phyloP scores from a whole-genome alignment of 495 filamentous ascomycete species.

The Hyaloscypha bicolor region DNA sequence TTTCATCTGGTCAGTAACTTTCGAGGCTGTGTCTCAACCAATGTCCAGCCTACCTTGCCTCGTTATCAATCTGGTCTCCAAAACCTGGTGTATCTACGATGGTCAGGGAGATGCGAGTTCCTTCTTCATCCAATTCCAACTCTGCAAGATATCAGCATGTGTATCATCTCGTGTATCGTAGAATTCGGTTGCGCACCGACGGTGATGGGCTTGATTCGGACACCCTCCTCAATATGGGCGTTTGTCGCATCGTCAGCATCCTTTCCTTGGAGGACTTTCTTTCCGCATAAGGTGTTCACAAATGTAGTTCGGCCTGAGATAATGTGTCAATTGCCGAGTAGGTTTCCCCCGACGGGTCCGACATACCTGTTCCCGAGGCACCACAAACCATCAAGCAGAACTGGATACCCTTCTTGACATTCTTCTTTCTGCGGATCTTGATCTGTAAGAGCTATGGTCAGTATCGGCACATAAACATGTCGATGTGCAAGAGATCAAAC shows the following conservation, averaged over 20 bases:
- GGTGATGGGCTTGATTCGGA: constrained; percentile 97
- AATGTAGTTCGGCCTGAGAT: constrained; percentile 89
- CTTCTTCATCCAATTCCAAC: constrained; percentile 96
- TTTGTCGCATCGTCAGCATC: constrained; percentile 85
- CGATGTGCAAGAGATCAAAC: constrained; percentile 27
- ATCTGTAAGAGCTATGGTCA: constrained; percentile 54
- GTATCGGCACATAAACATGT: constrained; percentile 23
- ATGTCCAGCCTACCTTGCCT: constrained; percentile 73
- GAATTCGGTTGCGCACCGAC: constrained; percentile 67
- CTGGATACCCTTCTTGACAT: constrained; percentile 99
- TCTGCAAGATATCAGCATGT: constrained; percentile 54
- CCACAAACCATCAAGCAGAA: constrained; percentile 99
- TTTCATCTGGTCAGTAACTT: constrained; percentile 38
- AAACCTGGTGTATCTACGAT: constrained; percentile 99
- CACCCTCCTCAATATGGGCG: constrained; percentile 93
- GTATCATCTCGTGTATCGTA: constrained; percentile 3
- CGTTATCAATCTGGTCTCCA: constrained; percentile 98
- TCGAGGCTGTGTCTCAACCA: neutral
- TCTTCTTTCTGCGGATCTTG: constrained; percentile 99
- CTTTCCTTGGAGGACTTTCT: constrained; percentile 84
- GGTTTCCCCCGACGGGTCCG: neutral
- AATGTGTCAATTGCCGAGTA: constrained; percentile 13
- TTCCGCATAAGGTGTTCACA: constrained; percentile 98
- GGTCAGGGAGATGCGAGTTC: constrained; percentile 95
- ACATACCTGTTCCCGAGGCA: constrained; percentile 94